These are phyloP conservation scores for Aspergillus piperis DNA, from an alignment of 2,329 filamentous ascomycete genomes.

Conservation along the genomic window DNA sequence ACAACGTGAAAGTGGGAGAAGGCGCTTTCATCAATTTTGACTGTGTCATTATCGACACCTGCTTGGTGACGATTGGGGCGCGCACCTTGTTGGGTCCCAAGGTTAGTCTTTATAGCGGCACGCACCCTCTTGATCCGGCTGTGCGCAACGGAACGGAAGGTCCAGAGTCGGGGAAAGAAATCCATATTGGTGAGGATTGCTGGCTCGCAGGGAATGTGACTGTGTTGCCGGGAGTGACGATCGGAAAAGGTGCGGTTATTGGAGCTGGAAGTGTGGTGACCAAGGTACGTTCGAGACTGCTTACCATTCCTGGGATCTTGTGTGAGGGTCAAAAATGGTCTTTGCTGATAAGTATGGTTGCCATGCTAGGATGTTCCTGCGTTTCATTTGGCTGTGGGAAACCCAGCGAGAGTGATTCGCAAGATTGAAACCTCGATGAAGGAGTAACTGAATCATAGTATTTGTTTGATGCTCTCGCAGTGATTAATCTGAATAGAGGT, in stretches of 20 bases:
- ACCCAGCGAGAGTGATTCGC: conserved; percentile 42
- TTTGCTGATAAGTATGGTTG: conserved; percentile 6
- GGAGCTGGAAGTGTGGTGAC: conserved; percentile 84
- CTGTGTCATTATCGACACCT: conserved; percentile 75
- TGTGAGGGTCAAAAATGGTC: not conserved
- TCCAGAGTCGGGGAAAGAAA: conserved; percentile 72
- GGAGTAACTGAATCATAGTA: conserved; percentile 4
- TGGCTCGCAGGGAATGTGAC: conserved; percentile 74
- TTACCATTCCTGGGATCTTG: not conserved
- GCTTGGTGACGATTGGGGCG: conserved; percentile 70
- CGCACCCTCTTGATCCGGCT: conserved; percentile 74
- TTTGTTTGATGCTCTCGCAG: no score
- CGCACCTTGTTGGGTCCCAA: conserved; percentile 79
- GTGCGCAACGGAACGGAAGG: conserved; percentile 73
- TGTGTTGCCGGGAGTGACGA: conserved; percentile 74
- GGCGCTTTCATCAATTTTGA: conserved; percentile 77
- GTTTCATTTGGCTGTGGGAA: conserved; percentile 45
- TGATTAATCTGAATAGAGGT: no score
- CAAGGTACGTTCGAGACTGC: conserved; percentile 49
- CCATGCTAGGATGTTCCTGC: conserved; percentile 41
- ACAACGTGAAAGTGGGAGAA: conserved; percentile 68
- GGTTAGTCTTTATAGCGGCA: conserved; percentile 72
- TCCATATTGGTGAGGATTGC: conserved; percentile 77
- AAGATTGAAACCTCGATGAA: conserved; percentile 42
- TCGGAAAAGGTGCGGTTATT: conserved; percentile 72